Conservation (phyloP, 2,329 filamentous ascomycete species). For the Fusarium neocosmosporiellum region DNA sequence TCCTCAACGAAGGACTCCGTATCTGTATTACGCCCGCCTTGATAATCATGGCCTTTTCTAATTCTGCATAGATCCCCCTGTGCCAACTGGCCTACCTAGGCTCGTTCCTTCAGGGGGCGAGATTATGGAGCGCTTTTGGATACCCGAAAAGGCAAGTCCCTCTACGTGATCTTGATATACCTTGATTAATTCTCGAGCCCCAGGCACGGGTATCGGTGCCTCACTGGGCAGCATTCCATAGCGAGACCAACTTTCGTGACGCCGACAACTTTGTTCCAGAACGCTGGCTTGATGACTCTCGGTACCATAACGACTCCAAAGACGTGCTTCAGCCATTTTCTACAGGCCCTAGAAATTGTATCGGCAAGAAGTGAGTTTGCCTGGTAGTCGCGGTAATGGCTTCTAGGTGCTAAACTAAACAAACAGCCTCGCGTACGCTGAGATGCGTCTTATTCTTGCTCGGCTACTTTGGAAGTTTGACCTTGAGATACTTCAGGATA, state of each 20-base stretch:
- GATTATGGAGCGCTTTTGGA: not conserved
- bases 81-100: slow-evolving; percentile 2
- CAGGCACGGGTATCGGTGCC: not conserved
- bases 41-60: not conserved
- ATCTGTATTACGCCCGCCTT: not conserved
- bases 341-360: slow-evolving; percentile 11
- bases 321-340: slow-evolving; percentile 15
- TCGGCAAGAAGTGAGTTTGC: slow-evolving; percentile 14
- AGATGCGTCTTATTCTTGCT: not conserved
- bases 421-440: not conserved
- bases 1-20: slow-evolving; percentile 8
- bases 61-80: not conserved
- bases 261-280: slow-evolving; percentile 11
- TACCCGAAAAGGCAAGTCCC: not conserved
- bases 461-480: slow-evolving; percentile 2
- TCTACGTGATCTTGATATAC: not conserved
- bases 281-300: slow-evolving; percentile 5
- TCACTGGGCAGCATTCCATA: slow-evolving; percentile 16
- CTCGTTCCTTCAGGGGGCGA: not conserved
- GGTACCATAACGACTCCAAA: not conserved
- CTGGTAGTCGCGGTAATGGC: not conserved
- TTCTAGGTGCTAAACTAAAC: not conserved
- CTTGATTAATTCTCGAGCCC: not conserved
- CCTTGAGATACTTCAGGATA: not conserved
- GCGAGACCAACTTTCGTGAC: slow-evolving; percentile 3